Evolutionary conservation across 2,329 filamentous ascomycete species (phyloP), one percentile per base, ranked within the genome.

Genomic region (Fusarium brevicatenulatum): DNA sequence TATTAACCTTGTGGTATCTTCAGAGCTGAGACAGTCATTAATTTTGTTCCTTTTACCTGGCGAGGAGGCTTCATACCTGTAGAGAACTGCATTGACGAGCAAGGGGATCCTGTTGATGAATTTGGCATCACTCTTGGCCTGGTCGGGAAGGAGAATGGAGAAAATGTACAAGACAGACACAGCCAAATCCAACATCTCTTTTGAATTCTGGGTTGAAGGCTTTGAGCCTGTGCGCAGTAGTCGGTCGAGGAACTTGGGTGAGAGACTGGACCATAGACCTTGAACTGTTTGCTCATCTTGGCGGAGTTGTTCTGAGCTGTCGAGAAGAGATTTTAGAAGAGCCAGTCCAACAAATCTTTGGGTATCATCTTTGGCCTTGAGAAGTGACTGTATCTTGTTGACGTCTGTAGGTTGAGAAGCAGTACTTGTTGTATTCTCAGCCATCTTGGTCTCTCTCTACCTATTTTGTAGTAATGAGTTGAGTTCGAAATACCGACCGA

Each of bases 341-440:
- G 90, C 89, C 28, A 93, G 83, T 12, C 90, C 91, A 43, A 92
- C 90, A 73, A 93, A 92, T 76, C 89, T 87, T 25, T 90, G 89
- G 1, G 91, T 93, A 77, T 93, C 91, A 77, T 92, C 87, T 68
- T 89, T 90, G 60, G 88, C 81, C 60, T 83, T 83, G 39, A 93
- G 85, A 6, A 92, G 84, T 4, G 82, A 76, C 71, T 88, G 83
- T 59, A 92, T 86, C 74, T 87, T 88, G 56, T 85, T 81, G 57
- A 83, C 61, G 61, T 77, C 78, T 42, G 72, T 71, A 10, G 65
- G 46, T 46, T 61, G 67, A 25, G 74, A 62, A 32, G 66, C 25
- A 55, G 55, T 32, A 54, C 49, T 50, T 37, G 62, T 42, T 21
- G 68, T 36, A 43, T 67, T 67, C 12, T 56, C 19, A 32, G 54